Evolutionary conservation across 768 basidiomycete species (phyloP).

Genomic region (Pilatotrama ljubarskyi): DNA sequence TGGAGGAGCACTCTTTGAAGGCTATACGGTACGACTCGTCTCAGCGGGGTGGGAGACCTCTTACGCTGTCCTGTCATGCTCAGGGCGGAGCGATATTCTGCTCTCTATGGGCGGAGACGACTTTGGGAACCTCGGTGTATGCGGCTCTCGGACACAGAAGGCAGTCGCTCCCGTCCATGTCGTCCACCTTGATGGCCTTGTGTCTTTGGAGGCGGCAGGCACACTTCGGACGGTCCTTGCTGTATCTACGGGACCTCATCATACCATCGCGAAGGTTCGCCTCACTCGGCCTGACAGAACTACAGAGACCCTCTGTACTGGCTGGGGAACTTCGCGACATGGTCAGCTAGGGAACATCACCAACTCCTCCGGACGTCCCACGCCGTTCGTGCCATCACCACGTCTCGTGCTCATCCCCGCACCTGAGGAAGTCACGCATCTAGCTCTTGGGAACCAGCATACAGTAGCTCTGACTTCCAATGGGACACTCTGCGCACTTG

Average conservation of each 20-base stretch:
- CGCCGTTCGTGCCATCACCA: constrained; percentile 35
- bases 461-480: constrained; percentile 45
- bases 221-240: constrained; percentile 20
- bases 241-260: constrained; percentile 66
- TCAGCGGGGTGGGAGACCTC: constrained; percentile 85
- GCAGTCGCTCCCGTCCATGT: constrained; percentile 34
- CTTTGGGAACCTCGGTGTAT: constrained; percentile 77
- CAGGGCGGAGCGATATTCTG: constrained; percentile 49
- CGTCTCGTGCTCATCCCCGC: constrained; percentile 34
- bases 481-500: constrained; percentile 52
- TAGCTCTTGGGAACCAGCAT: constrained; percentile 56
- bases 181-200: constrained; percentile 39
- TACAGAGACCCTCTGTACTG: constrained; percentile 42
- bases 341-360: constrained; percentile 69
- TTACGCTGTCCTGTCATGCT: constrained; percentile 59
- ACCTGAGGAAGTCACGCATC: constrained; percentile 15
- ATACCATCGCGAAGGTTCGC: constrained; percentile 56
- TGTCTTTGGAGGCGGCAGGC: background rate
- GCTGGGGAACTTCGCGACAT: constrained; percentile 86
- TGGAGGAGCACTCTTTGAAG: constrained; percentile 30
- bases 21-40: constrained; percentile 49
- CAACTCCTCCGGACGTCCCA: constrained; percentile 25
- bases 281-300: constrained; percentile 26
- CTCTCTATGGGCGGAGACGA: constrained; percentile 85
- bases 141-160: constrained; percentile 20